phyloP scores from a whole-genome alignment of 2,329 filamentous ascomycete species.

The Ophiostoma sp. region DNA sequence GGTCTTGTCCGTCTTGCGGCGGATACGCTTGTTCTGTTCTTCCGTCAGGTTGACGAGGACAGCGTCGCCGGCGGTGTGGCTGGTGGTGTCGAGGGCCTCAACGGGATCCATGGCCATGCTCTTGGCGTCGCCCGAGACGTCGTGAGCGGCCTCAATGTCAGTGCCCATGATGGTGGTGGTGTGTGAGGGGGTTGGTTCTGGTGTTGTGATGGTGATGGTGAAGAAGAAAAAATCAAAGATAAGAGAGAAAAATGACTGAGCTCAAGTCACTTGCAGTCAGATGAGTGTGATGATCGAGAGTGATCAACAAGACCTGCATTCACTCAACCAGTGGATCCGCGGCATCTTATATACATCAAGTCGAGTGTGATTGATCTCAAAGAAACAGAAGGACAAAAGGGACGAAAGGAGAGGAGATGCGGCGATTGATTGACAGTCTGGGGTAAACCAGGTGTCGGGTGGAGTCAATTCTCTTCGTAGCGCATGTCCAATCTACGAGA shows the following conservation, averaged over 20 bases:
- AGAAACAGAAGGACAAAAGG: background rate
- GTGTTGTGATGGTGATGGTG: background rate
- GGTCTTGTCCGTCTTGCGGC: conserved; percentile 60
- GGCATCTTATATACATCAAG: conserved; percentile 8
- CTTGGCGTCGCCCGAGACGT: background rate
- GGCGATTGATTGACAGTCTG: background rate
- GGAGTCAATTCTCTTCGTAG: background rate
- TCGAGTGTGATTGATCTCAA: background rate
- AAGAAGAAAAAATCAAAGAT: background rate
- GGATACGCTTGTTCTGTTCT: conserved; percentile 54
- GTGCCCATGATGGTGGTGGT: background rate
- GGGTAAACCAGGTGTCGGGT: conserved; percentile 3
- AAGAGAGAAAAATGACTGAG: background rate
- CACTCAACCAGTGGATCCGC: background rate
- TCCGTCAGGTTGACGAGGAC: conserved; percentile 11
- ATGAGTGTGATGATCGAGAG: background rate
- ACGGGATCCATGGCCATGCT: background rate
- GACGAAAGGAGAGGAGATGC: background rate
- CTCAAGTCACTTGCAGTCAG: background rate
- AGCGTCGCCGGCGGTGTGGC: background rate
- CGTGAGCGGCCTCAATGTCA: background rate
- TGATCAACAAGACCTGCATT: background rate
- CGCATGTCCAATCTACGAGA: background rate
- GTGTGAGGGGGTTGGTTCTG: background rate
- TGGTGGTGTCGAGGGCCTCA: background rate